phyloP scores from a whole-genome alignment of 2,329 filamentous ascomycete genomes.

The Fusarium protoensiforme region DNA sequence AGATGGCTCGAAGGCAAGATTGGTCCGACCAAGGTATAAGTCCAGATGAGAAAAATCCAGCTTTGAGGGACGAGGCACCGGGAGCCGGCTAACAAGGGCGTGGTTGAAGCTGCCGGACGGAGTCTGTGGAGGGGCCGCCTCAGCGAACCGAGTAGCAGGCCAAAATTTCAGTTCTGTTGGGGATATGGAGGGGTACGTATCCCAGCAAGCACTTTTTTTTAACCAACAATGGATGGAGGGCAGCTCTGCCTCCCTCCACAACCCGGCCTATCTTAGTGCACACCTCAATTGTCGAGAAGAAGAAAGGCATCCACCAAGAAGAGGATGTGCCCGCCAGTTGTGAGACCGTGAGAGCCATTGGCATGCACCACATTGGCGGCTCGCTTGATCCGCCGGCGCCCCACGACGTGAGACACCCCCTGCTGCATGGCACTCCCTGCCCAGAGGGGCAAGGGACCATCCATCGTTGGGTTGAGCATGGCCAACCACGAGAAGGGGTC shows the following conservation, averaged over 20 bases:
- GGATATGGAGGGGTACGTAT: slow-evolving; percentile 50
- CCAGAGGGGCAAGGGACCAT: slow-evolving; percentile 27
- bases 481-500: slow-evolving; percentile 37
- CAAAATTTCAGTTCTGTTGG: slow-evolving; percentile 57
- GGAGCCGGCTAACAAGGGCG: slow-evolving; percentile 35
- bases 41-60: slow-evolving; percentile 42
- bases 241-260: slow-evolving; percentile 35
- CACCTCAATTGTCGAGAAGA: slow-evolving; percentile 32
- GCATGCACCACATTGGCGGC: slow-evolving; percentile 43
- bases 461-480: slow-evolving; percentile 23
- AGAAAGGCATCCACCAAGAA: slow-evolving; percentile 30
- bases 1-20: slow-evolving; percentile 37
- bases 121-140: slow-evolving; percentile 40
- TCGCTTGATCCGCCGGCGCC: slow-evolving; percentile 43
- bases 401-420: slow-evolving; percentile 40
- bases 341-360: slow-evolving; percentile 40
- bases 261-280: slow-evolving; percentile 39
- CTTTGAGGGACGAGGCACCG: slow-evolving; percentile 30
- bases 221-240: slow-evolving; percentile 24
- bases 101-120: slow-evolving; percentile 39
- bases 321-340: slow-evolving; percentile 21
- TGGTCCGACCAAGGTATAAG: slow-evolving; percentile 45
- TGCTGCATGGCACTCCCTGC: slow-evolving; percentile 35
- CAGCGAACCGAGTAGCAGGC: slow-evolving; percentile 43
- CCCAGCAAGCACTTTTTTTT: slow-evolving; percentile 31